phyloP scores from a whole-genome alignment of 148 eudicot species.

The Suaeda aralocaspica region DNA sequence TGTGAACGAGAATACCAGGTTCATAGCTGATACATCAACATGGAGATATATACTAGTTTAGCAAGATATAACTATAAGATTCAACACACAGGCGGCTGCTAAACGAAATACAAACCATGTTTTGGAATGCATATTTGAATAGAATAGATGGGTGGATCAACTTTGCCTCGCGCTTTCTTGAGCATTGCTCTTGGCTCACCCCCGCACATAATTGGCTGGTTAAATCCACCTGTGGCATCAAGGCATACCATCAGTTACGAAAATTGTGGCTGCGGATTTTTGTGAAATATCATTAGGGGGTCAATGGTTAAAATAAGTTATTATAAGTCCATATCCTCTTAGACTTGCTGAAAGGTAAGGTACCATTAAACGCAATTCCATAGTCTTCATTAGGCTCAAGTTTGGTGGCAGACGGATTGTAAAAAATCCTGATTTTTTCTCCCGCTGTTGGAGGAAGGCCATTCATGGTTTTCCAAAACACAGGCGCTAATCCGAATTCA shows the following conservation, averaged over 20 bases:
- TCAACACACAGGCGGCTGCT: background rate
- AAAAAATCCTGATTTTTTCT: conserved; percentile 65
- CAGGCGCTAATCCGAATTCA: conserved; percentile 78
- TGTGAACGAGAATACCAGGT: conserved; percentile 83
- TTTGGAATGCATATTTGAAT: conserved; percentile 89
- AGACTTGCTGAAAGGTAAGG: too few relatives aligned
- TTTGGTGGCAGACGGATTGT: conserved; percentile 74
- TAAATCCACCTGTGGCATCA: conserved; percentile 65
- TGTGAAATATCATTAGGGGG: background rate
- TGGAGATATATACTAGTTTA: background rate
- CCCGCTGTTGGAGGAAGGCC: conserved; percentile 92
- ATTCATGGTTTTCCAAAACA: conserved; percentile 91
- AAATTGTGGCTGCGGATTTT: background rate
- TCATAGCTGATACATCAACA: conserved; percentile 48
- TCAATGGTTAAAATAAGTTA: too few relatives aligned
- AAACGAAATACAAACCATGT: conserved; percentile 50
- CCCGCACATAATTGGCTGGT: conserved; percentile 98
- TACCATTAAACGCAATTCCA: conserved; percentile 91
- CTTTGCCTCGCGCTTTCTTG: conserved; percentile 67
- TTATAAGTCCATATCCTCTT: too few relatives aligned
- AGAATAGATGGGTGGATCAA: conserved; percentile 65
- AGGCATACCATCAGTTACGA: background rate
- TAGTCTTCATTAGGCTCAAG: conserved; percentile 67
- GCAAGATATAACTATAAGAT: background rate
- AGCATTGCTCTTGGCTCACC: conserved; percentile 94